These are phyloP conservation scores for Eucommia ulmoides DNA, from an alignment of 257 asterid genomes.

Conservation along the genomic window DNA sequence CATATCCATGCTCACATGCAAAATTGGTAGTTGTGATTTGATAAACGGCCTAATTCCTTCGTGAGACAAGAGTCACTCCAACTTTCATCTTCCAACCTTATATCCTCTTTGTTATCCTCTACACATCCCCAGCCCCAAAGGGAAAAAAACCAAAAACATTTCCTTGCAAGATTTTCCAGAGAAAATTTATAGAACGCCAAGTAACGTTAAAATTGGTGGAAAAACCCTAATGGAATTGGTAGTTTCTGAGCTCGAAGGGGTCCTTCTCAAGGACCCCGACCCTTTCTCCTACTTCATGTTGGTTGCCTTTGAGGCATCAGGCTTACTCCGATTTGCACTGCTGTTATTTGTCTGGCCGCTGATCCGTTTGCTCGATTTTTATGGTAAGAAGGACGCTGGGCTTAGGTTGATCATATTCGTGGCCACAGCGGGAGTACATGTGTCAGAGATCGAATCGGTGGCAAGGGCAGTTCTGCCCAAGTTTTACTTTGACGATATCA, in stretches of 20 bases:
- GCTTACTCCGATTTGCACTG: conserved; percentile 48
- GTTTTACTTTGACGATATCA: conserved; percentile 51
- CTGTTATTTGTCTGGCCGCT: conserved; percentile 49
- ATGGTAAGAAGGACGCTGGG: conserved; percentile 38
- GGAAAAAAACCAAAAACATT: too few species aligned
- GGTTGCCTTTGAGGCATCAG: conserved; percentile 82
- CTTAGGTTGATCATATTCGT: conserved; percentile 49
- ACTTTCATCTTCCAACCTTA: conserved; percentile 36
- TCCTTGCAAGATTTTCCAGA: too few species aligned
- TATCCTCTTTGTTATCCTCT: too few species aligned
- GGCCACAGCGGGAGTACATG: conserved; percentile 44
- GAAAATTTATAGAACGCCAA: too few species aligned
- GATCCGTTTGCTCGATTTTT: conserved; percentile 32
- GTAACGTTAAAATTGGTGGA: too few species aligned
- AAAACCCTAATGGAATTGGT: conserved; percentile 32
- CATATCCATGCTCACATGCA: conserved; percentile 18
- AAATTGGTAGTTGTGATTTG: conserved; percentile 33
- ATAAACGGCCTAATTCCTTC: conserved; percentile 25
- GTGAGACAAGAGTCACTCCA: conserved; percentile 45
- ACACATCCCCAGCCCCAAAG: conserved; percentile 4
- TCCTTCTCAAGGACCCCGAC: conserved; percentile 46
- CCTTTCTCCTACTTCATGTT: conserved; percentile 77
- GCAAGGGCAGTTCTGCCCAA: conserved; percentile 77
- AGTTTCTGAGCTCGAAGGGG: conserved; percentile 63
- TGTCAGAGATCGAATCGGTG: conserved; percentile 48